Conservation (phyloP, 2,329 filamentous ascomycete genomes). For the Arthrobotrys musiformis region DNA sequence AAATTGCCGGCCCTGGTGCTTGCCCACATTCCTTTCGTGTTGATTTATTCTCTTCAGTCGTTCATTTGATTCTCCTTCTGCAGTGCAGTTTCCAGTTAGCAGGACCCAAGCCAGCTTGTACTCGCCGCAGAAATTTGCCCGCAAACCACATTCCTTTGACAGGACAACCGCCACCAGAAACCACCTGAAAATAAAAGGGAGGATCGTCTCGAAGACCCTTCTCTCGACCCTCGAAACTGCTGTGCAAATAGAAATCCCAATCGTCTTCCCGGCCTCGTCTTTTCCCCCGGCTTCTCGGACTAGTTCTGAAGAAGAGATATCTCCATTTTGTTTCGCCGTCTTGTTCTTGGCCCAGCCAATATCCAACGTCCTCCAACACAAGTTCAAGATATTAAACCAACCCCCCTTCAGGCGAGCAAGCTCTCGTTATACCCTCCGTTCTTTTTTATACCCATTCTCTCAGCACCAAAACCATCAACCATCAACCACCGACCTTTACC, state of each 20-base stretch:
- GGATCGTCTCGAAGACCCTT: constrained; percentile 8
- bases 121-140: constrained; percentile 21
- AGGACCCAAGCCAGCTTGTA: constrained; percentile 18
- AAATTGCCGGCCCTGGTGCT: constrained; percentile 14
- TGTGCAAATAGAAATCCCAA: background rate
- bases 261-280: background rate
- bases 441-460: background rate
- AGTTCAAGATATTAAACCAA: constrained; percentile 9
- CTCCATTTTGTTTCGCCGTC: constrained; percentile 31
- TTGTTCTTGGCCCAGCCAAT: constrained; percentile 12
- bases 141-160: constrained; percentile 49
- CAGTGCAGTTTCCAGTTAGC: constrained; percentile 17
- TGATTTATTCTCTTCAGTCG: constrained; percentile 3
- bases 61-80: constrained; percentile 1
- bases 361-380: constrained; percentile 46
- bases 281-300: background rate
- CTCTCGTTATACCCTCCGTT: constrained; percentile 35
- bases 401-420: constrained; percentile 36
- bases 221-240: no score
- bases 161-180: constrained; percentile 31
- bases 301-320: constrained; percentile 24
- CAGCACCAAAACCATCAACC: background rate
- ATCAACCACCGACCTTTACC: background rate
- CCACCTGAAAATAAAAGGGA: background rate
- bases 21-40: constrained; percentile 48